Evolutionary conservation across 2,329 filamentous ascomycete genomes (phyloP).

Genomic region (Diaporthe citrichinensis): DNA sequence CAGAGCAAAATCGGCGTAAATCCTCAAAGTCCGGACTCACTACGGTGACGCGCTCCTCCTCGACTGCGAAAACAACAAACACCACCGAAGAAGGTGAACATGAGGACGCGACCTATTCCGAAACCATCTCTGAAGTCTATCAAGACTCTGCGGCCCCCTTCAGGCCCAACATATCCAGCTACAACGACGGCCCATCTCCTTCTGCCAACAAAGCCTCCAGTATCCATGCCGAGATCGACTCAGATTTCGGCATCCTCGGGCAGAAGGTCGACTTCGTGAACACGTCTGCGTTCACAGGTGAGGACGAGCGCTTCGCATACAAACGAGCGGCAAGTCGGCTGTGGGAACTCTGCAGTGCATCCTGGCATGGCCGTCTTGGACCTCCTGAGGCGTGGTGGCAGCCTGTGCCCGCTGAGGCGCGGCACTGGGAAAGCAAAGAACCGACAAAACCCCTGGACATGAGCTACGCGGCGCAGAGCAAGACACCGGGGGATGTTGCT

Average conservation of each 20-base stretch:
- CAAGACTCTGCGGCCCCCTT: conserved; percentile 84
- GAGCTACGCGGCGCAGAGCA: conserved; percentile 34
- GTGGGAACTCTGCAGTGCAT: conserved; percentile 83
- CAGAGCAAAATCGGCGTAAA: conserved; percentile 60
- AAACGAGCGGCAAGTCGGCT: conserved; percentile 82
- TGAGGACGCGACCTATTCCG: conserved; percentile 71
- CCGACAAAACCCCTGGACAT: conserved; percentile 44
- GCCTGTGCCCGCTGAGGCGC: conserved; percentile 72
- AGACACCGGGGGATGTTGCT: conserved; percentile 51
- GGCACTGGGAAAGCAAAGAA: conserved; percentile 56
- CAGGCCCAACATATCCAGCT: conserved; percentile 81
- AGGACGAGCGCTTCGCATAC: conserved; percentile 87
- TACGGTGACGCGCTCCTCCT: conserved; percentile 46
- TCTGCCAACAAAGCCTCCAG: conserved; percentile 52
- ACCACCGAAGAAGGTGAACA: conserved; percentile 44
- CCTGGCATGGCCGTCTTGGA: conserved; percentile 77
- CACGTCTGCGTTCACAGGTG: conserved; percentile 77
- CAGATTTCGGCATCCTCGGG: conserved; percentile 62
- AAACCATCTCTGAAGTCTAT: conserved; percentile 80
- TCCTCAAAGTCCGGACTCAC: neutral
- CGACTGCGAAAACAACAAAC: conserved; percentile 60
- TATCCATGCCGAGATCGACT: conserved; percentile 71
- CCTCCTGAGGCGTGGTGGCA: conserved; percentile 72
- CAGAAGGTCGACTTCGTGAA: conserved; percentile 75
- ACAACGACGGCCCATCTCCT: conserved; percentile 55